Evolutionary conservation across 2,329 filamentous ascomycete species (phyloP).

Genomic region (Ciborinia camelliae): DNA sequence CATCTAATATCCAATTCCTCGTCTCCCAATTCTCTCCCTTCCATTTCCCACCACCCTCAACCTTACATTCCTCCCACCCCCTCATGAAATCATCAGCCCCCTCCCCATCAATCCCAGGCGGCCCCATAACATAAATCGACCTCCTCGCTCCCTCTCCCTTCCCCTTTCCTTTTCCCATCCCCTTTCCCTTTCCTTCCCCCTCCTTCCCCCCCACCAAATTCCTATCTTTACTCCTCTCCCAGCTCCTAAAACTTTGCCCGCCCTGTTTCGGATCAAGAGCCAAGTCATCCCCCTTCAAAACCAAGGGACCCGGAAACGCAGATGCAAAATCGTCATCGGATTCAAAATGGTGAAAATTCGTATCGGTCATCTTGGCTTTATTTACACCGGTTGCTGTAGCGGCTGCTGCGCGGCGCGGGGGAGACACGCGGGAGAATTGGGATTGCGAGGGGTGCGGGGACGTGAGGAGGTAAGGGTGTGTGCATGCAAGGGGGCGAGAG

Average conservation of each 20-base stretch:
- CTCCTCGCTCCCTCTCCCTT: conserved; percentile 4
- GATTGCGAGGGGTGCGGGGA: not conserved
- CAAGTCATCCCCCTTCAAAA: conserved; percentile 32
- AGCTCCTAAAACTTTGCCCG: conserved; percentile 30
- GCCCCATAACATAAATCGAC: conserved; percentile 30
- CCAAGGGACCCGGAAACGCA: conserved; percentile 30
- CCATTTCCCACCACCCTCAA: conserved; percentile 18
- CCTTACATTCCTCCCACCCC: conserved; percentile 19
- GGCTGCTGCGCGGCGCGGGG: conserved; percentile 18
- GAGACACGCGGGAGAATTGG: not conserved
- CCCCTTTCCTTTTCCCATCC: not conserved
- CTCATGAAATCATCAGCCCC: conserved; percentile 19
- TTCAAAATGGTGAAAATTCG: not conserved
- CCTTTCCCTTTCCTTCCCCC: not conserved
- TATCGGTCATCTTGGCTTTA: not conserved
- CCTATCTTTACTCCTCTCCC: conserved; percentile 24
- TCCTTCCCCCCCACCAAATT: conserved; percentile 25
- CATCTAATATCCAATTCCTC: conserved; percentile 14
- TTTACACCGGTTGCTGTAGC: conserved; percentile 8
- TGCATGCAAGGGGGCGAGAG: not conserved
- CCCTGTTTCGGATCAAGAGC: conserved; percentile 25
- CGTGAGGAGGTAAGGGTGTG: not conserved
- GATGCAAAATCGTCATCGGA: not conserved
- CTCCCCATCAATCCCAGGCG: conserved; percentile 22
- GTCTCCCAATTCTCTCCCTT: not conserved